Conservation (phyloP, 2,329 filamentous ascomycete species). For the Sclerotinia nivalis region DNA sequence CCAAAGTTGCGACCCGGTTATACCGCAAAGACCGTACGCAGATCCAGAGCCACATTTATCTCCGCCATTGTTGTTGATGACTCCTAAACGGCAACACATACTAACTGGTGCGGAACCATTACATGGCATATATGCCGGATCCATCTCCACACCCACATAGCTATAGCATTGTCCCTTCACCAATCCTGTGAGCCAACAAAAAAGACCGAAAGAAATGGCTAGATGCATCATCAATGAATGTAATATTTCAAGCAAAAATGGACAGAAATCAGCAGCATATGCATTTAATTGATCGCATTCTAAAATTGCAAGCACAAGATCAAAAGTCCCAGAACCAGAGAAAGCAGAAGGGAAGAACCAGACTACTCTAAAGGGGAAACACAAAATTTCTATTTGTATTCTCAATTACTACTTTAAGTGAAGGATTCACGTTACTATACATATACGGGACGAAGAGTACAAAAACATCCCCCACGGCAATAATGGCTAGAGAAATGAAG, state of each 20-base stretch:
- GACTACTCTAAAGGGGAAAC: too few species aligned
- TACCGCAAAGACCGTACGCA: constrained; percentile 21
- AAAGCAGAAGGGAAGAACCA: neutral
- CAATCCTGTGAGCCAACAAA: neutral
- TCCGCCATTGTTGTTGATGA: constrained; percentile 1
- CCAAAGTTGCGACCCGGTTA: constrained; percentile 20
- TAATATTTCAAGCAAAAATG: neutral
- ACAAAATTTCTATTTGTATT: neutral
- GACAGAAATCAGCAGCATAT: neutral
- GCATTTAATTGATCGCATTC: neutral
- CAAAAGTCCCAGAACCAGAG: too few species aligned
- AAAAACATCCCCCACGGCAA: neutral
- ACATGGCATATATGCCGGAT: constrained; percentile 7
- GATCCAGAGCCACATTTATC: constrained; percentile 22
- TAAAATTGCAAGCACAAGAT: neutral
- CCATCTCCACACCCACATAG: constrained; percentile 7
- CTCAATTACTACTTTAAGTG: neutral
- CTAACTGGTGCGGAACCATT: constrained; percentile 20
- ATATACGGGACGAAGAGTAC: neutral
- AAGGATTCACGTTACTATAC: neutral
- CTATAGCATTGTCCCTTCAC: constrained; percentile 19
- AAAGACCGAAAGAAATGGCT: neutral
- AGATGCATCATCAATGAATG: neutral
- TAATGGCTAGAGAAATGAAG: neutral
- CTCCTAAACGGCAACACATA: constrained; percentile 21